Percentiles rank a stretch among this genome's conserved stretches.
Conservation (phyloP, 179 eudicot genomes). For the Vitellaria paradoxa region DNA sequence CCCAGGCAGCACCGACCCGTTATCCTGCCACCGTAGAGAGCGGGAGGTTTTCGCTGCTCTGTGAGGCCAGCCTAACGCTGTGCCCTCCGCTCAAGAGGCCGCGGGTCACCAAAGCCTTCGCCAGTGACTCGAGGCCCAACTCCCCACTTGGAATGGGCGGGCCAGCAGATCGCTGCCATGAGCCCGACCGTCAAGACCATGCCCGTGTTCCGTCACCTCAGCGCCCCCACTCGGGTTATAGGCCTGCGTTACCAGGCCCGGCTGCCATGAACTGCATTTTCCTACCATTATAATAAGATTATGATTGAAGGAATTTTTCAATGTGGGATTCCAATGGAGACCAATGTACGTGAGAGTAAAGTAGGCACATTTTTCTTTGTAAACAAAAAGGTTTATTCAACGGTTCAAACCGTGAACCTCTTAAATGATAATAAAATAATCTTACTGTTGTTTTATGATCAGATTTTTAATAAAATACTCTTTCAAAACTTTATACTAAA, state of each 20-base stretch:
- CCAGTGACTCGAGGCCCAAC: conserved; percentile 2
- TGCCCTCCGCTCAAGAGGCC: conserved; percentile 24
- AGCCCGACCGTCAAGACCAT: neutral
- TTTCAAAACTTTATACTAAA: too few relatives aligned
- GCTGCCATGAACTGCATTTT: neutral
- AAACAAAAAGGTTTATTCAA: too few relatives aligned
- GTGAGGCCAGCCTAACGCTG: conserved; percentile 26
- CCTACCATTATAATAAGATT: too few relatives aligned
- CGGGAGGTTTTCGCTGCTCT: conserved; percentile 24
- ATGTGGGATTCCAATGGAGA: too few relatives aligned
- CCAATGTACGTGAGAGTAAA: too few relatives aligned
- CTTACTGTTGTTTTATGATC: too few relatives aligned
- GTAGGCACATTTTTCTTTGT: too few relatives aligned
- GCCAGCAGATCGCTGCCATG: neutral
- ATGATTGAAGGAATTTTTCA: too few relatives aligned
- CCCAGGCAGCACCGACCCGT: conserved; percentile 11
- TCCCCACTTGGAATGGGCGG: too few relatives aligned
- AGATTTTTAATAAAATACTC: too few relatives aligned
- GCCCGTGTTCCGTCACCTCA: conserved; percentile 10
- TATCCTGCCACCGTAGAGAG: conserved; percentile 28
- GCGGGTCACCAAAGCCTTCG: conserved; percentile 8
- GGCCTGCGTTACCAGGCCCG: neutral
- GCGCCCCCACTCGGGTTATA: conserved; percentile 12
- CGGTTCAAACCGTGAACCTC: too few relatives aligned
- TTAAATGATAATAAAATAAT: too few relatives aligned